Evolutionary conservation across 225 moss, liverwort and hornwort genomes (phyloP), one percentile per base, ranked within the genome.

Genomic region (Pleurozium schreberi): DNA sequence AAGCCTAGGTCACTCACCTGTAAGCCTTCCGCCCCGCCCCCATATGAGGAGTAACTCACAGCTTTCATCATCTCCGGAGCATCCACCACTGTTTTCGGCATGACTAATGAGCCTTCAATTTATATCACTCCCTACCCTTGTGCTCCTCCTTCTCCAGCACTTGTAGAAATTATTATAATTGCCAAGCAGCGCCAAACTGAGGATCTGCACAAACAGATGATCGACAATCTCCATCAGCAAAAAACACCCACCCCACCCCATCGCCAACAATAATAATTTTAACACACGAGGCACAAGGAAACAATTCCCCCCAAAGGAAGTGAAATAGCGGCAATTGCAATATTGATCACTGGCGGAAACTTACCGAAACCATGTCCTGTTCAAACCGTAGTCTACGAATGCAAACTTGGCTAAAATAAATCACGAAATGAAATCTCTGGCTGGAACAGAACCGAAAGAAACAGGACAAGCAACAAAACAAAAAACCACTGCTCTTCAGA

Each of bases 21-120:
- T 34, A 92, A 87, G 74, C 49, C 87, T 90, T 88, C 91, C 36
- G 83, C 83, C 30, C 92, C 89, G 34, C 92, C 90, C 74, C 89
- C 92, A 53, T 92, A 91, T 11, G 77, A 73, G 61, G 90, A 84
- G 88, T 94, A 91, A 75, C 67, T 88, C 67, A 90, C 91, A 27
- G 89, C 94, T 80, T 88, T 88, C 92, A 94, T 94, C 85, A 87
- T 81, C 69, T 75, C 74, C 20, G 86, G 85, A 83, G 82, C 83
- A 84, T 87, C 80, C 69, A 59, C 27, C 88, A 81, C 84, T 52
- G 77, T 50, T 14, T 73, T 88, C 74, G 90, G 84, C 90, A 83
- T 85, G 80, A 63, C 63, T 76, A 34, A 23, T 42, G 31, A 43
- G 5, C 31, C 84, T 68, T 77, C 40, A 31, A 71, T 61, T 60